Evolutionary conservation across 2,329 filamentous ascomycete genomes (phyloP), one percentile per base, ranked within the genome.

Genomic region (Fusarium falciforme): DNA sequence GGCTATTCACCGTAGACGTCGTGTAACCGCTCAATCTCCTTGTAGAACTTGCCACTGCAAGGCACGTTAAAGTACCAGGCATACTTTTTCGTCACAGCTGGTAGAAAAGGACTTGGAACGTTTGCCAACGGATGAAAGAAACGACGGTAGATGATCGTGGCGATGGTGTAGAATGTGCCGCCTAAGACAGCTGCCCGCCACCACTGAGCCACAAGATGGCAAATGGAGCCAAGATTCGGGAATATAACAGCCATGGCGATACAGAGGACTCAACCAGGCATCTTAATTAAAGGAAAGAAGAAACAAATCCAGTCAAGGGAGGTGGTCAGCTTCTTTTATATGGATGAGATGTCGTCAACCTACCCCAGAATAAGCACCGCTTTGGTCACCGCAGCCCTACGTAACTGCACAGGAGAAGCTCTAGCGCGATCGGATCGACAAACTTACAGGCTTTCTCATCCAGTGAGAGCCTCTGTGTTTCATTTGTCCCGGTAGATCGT

Each of bases 1-100:
- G 27, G 6, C 6, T 3, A 59, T 55, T 29, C 33, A 71, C 65
- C 65, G 7, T 68, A 71, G 17, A 62, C 29, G 25, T n/a, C 44
- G 66, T 71, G 49, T 36, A 71, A 35, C 35, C 52, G 44, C 40
- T 68, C 65, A 60, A 71, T 71, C 66, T 71, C 66, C 10, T 61
- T 63, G 40, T 68, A 65, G 7, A 65, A 54, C 25, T 40, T 57
- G 20, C 68, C 68, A 17, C 42, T 42, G 0, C 33, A 14, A 55
- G 66, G 66, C 31, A 71, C 61, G 7, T 66, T 66, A 44, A 60
- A 68, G 58, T 65, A 68, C 61, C 65, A 66, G 9, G 66, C 65
- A 54, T 68, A 68, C 29, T 62, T 27, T 7, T 62, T 64, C 25
- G 66, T 68, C 65, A 63, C 49, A 14, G 61, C 68, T 5, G 65